Evolutionary conservation across 306 rosid genomes (phyloP), one percentile per base, ranked within the genome.

Genomic region (Calophaca sinica): DNA sequence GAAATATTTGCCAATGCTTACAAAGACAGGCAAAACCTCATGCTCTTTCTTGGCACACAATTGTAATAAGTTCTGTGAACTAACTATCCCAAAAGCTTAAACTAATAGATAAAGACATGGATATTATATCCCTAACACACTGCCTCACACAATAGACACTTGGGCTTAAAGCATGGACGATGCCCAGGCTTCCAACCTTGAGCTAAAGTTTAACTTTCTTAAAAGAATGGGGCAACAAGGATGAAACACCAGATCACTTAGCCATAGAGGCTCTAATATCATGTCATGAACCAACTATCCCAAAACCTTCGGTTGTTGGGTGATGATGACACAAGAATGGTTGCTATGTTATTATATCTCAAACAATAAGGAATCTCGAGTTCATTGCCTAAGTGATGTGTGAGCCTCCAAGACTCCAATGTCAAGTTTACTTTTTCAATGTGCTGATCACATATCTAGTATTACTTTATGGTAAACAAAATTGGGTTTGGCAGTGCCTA

Each of bases 381-480:
- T 36, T 29, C 50, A 44, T 29, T 51, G 48, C 68, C 63, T 7
- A 33, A 44, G 50, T 32, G 75, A 9, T 48, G 54, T 12, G 3
- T 11, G 9, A 58, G 38, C 42, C 71, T 59, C 26, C 55, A 58
- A 54, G 31, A 46, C 33, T 57, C 66, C 48, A 67, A 10, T 57
- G 50, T 13, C 7, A 53, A 9, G 44, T 68, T 48, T 26, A 68
- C 38, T 48, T 68, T 33, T 38, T 6, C 46, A 57, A 44, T 76
- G 62, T 46, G 10, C 31, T 52, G 12, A 76, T 67, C 59, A 13
- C 29, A 42, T 42, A 11, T 50, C 65, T 42, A 50, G 11, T n/a
- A 64, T 63, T 64, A 53, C 35, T n/a, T 75, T 31, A 3, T 39
- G 49, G 4, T 39, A 44, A 75, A 55, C 28, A 49, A 69, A 46